These are phyloP conservation scores for Fusarium sp. DNA, from an alignment of 2,329 filamentous ascomycete species.

Conservation along the genomic window DNA sequence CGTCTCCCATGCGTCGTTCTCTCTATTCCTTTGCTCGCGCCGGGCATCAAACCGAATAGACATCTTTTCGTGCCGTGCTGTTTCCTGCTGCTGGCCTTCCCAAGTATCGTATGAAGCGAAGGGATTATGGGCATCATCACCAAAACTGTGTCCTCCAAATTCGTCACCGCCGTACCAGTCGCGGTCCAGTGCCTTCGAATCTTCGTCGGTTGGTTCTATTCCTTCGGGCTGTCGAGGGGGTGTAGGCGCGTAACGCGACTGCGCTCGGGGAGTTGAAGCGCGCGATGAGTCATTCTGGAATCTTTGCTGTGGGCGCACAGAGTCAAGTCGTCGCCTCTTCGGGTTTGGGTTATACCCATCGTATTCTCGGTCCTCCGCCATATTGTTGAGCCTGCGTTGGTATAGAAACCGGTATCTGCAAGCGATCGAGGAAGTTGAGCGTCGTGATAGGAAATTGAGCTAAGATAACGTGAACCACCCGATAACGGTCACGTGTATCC, in stretches of 20 bases:
- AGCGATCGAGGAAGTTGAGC: slow-evolving; percentile 1
- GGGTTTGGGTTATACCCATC: slow-evolving; percentile 58
- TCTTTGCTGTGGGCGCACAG: slow-evolving; percentile 48
- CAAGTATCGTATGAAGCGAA: slow-evolving; percentile 85
- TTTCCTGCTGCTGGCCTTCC: slow-evolving; percentile 84
- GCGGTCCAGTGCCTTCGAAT: slow-evolving; percentile 83
- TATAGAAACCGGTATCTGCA: neutral
- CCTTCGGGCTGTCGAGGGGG: slow-evolving; percentile 60
- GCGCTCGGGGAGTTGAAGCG: slow-evolving; percentile 53
- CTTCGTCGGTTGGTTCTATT: slow-evolving; percentile 76
- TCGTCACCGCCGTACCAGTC: slow-evolving; percentile 96
- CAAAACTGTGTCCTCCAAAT: slow-evolving; percentile 83
- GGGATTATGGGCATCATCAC: slow-evolving; percentile 93
- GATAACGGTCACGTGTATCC: slow-evolving; percentile 19
- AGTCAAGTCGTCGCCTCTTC: slow-evolving; percentile 57
- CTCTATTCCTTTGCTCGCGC: slow-evolving; percentile 88
- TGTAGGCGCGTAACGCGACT: slow-evolving; percentile 61
- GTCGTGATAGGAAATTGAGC: slow-evolving; percentile 2
- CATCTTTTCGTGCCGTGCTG: slow-evolving; percentile 84
- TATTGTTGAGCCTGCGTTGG: slow-evolving; percentile 35
- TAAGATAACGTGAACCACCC: neutral
- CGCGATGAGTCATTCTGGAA: slow-evolving; percentile 55
- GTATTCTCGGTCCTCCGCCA: slow-evolving; percentile 57
- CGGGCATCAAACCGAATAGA: slow-evolving; percentile 77
- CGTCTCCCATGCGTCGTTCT: slow-evolving; percentile 98